Evolutionary conservation across 768 basidiomycete genomes (phyloP).

Genomic region (Panaeolus cyanescens): DNA sequence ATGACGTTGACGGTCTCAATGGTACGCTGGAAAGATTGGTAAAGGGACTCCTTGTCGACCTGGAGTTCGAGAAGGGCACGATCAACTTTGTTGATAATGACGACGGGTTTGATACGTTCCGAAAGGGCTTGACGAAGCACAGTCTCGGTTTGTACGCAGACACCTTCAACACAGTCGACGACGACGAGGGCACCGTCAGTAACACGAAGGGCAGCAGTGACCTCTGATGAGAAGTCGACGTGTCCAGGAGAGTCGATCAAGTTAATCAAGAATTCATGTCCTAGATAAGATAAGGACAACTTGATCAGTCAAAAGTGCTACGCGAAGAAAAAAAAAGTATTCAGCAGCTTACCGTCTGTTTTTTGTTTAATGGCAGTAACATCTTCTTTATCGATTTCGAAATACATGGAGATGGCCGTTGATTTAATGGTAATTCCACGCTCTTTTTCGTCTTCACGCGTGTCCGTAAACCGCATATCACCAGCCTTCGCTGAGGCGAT

Average conservation of each 20-base stretch:
- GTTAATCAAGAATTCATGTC: conserved; percentile 98
- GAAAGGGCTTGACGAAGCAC: conserved; percentile 95
- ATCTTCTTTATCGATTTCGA: conserved; percentile 92
- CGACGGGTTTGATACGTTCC: conserved; percentile 99
- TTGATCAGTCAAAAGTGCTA: conserved; percentile 3
- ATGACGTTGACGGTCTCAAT: conserved; percentile 99
- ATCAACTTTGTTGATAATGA: conserved; percentile 99
- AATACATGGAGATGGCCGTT: conserved; percentile 99
- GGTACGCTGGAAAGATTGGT: conserved; percentile 96
- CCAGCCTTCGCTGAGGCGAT: conserved; percentile 94
- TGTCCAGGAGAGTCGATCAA: conserved; percentile 99
- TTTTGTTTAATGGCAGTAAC: conserved; percentile 87
- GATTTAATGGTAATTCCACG: conserved; percentile 99
- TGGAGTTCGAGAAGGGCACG: conserved; percentile 98
- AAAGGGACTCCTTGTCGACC: conserved; percentile 94
- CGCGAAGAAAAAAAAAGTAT: conserved; percentile 8
- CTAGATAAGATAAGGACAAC: conserved; percentile 35
- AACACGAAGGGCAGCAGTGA: conserved; percentile 99
- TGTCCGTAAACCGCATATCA: conserved; percentile 96
- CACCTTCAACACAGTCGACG: conserved; percentile 99
- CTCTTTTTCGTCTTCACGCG: conserved; percentile 97
- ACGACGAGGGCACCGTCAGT: conserved; percentile 99
- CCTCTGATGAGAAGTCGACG: conserved; percentile 99
- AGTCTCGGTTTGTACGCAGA: conserved; percentile 99
- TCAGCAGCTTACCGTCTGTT: conserved; percentile 68